A percentile compares a stretch with the other conserved stretches of the same genome.
phyloP scores from a whole-genome alignment of 306 rosid species.

The Trifolium subterraneum region DNA sequence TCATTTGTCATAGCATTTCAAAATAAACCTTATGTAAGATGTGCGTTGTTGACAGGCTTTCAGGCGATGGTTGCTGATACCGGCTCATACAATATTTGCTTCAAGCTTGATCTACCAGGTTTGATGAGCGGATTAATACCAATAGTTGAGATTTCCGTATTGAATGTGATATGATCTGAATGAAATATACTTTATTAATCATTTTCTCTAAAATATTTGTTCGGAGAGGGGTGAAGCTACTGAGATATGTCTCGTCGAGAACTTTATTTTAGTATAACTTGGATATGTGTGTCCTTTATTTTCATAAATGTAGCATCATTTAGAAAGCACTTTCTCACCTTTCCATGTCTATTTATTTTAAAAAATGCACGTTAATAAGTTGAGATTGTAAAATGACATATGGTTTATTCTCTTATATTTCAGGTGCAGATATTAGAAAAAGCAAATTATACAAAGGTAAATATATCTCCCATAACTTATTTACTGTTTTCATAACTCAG shows the following conservation, averaged over 20 bases:
- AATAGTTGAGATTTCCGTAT: background rate
- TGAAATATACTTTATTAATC: slow-evolving; percentile 11
- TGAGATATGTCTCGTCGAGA: background rate
- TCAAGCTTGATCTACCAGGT: slow-evolving; percentile 83
- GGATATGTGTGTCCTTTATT: background rate
- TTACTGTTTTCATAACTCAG: slow-evolving; percentile 24
- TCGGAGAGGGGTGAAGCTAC: background rate
- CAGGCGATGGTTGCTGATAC: slow-evolving; percentile 77
- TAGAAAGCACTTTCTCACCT: slow-evolving; percentile 1
- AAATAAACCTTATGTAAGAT: slow-evolving; percentile 22
- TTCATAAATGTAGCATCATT: background rate
- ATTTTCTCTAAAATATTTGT: slow-evolving; percentile 4
- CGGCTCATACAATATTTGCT: slow-evolving; percentile 74
- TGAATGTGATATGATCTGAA: background rate
- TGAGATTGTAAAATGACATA: slow-evolving; percentile 34
- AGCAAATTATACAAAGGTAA: slow-evolving; percentile 90
- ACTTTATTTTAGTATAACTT: background rate
- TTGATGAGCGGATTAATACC: slow-evolving; percentile 34
- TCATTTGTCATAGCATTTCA: slow-evolving; percentile 2
- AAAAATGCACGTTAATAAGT: background rate
- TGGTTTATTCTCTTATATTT: slow-evolving; percentile 40
- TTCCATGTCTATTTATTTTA: background rate
- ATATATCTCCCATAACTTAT: slow-evolving; percentile 6
- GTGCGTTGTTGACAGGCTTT: slow-evolving; percentile 71
- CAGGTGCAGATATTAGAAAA: slow-evolving; percentile 76